Percentiles rank a stretch among this genome's conserved stretches.
These are phyloP conservation scores for Aspergillus unguis DNA, from an alignment of 2,329 filamentous ascomycete genomes.

Conservation along the genomic window DNA sequence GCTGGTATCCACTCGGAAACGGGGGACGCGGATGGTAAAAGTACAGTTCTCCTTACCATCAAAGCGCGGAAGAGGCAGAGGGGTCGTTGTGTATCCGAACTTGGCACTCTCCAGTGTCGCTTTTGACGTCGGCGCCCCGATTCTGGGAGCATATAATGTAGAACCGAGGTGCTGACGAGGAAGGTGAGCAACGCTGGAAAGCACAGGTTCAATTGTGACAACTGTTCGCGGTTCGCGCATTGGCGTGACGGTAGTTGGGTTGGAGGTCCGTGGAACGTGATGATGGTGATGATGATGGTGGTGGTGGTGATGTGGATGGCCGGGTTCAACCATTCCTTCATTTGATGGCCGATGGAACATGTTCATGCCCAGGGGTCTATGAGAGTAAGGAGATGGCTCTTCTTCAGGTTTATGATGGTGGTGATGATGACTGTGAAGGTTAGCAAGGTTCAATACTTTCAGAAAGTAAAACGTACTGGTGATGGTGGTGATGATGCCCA, in stretches of 20 bases:
- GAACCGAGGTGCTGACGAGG: slow-evolving; percentile 81
- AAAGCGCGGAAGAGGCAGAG: slow-evolving; percentile 72
- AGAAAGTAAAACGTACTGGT: slow-evolving; percentile 46
- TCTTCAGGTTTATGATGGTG: slow-evolving; percentile 55
- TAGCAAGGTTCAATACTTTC: neutral
- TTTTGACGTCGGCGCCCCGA: slow-evolving; percentile 49
- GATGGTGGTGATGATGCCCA: slow-evolving; percentile 61
- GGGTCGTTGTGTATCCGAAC: slow-evolving; percentile 58
- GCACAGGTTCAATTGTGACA: slow-evolving; percentile 65
- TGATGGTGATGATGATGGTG: slow-evolving; percentile 31
- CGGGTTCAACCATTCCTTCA: slow-evolving; percentile 20
- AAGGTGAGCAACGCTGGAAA: slow-evolving; percentile 67
- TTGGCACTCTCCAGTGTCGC: slow-evolving; percentile 48
- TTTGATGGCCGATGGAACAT: slow-evolving; percentile 27
- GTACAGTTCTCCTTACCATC: slow-evolving; percentile 82
- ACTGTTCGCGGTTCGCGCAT: slow-evolving; percentile 61
- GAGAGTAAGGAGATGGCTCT: slow-evolving; percentile 31
- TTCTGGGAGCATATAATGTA: slow-evolving; percentile 70
- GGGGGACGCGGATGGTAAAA: slow-evolving; percentile 80
- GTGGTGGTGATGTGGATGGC: slow-evolving; percentile 47
- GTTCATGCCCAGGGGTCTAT: slow-evolving; percentile 27
- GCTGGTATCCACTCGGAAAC: slow-evolving; percentile 66
- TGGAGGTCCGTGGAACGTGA: slow-evolving; percentile 28
- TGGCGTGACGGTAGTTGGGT: slow-evolving; percentile 27
- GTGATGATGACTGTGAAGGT: slow-evolving; percentile 45